These are phyloP conservation scores for Ophiosphaerella korrae DNA, from an alignment of 2,329 filamentous ascomycete species.

Conservation along the genomic window DNA sequence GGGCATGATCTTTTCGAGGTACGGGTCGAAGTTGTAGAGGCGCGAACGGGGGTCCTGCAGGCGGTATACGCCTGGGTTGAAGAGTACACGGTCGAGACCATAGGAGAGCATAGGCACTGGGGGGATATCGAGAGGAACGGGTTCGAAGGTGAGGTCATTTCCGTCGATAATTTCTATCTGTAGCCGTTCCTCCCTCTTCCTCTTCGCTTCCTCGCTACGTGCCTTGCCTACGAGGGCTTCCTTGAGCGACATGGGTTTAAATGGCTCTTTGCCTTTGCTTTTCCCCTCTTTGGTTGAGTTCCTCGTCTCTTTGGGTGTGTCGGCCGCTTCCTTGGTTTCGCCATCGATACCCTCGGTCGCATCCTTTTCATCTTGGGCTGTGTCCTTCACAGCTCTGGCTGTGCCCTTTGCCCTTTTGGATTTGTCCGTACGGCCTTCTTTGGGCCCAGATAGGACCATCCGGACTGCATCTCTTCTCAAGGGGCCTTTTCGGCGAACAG, in stretches of 20 bases:
- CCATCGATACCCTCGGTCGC: too few species aligned
- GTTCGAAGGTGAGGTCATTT: constrained; percentile 41
- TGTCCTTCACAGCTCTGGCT: background rate
- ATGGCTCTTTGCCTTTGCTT: background rate
- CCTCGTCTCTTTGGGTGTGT: background rate
- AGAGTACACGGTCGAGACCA: constrained; percentile 85
- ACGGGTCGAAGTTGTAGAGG: constrained; percentile 97
- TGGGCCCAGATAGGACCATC: background rate
- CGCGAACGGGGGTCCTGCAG: constrained; percentile 85
- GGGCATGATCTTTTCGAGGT: constrained; percentile 91
- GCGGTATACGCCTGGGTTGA: constrained; percentile 87
- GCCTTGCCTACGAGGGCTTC: constrained; percentile 25
- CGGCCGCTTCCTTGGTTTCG: too few species aligned
- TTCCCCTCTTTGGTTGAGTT: background rate
- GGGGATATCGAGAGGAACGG: constrained; percentile 53
- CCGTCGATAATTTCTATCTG: constrained; percentile 30
- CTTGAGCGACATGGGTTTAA: constrained; percentile 22
- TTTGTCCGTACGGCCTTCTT: background rate
- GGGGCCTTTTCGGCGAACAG: background rate
- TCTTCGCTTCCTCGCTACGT: constrained; percentile 8
- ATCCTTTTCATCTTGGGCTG: too few species aligned
- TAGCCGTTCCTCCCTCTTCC: constrained; percentile 18
- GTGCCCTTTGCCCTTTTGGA: background rate
- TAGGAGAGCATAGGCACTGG: constrained; percentile 70
- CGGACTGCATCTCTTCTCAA: background rate